These are phyloP conservation scores for Calophaca sinica DNA, from an alignment of 306 rosid species.

Conservation along the genomic window DNA sequence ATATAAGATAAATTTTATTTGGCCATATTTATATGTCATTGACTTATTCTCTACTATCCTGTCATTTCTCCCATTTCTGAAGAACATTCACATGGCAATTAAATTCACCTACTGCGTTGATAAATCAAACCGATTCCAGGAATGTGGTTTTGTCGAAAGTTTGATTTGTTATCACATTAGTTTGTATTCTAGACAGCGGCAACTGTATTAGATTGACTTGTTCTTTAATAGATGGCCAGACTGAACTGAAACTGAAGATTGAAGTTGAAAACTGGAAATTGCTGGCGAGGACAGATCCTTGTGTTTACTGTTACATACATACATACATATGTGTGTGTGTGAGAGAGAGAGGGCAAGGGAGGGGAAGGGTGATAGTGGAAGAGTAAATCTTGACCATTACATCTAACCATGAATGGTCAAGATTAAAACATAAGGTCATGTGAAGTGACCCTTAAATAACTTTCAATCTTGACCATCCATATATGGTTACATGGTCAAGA, in stretches of 20 bases:
- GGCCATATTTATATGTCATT: neutral
- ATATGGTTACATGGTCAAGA: neutral
- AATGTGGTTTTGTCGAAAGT: neutral
- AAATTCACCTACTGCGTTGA: neutral
- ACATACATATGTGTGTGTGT: neutral
- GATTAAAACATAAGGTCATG: neutral
- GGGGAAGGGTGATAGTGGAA: neutral
- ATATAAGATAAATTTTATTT: neutral
- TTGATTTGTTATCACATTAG: neutral
- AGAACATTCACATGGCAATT: conserved; percentile 3
- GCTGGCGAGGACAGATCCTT: neutral
- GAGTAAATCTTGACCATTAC: neutral
- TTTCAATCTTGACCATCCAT: neutral
- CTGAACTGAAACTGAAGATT: neutral
- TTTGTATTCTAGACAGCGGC: conserved; percentile 3
- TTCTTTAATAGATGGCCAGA: neutral
- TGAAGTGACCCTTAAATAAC: neutral
- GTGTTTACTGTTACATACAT: neutral
- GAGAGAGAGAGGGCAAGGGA: neutral
- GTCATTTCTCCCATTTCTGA: neutral
- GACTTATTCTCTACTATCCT: neutral
- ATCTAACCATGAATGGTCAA: neutral
- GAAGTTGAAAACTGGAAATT: neutral
- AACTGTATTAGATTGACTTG: neutral
- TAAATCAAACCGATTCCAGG: neutral